phyloP scores from a whole-genome alignment of 176 grass and related monocot species.

The Avena eriantha region DNA sequence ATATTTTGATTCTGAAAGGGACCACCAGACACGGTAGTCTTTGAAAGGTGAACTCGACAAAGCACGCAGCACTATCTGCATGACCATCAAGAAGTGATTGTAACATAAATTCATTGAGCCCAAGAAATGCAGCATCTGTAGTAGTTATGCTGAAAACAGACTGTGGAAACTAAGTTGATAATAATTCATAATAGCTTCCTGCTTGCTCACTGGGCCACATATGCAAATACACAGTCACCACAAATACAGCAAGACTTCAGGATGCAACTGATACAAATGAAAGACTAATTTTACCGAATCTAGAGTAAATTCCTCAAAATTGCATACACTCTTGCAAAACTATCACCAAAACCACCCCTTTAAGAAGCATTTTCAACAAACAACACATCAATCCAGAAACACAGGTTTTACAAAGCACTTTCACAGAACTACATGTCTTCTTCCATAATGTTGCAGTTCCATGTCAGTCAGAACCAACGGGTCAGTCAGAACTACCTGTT shows the following conservation, averaged over 20 bases:
- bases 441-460: background rate
- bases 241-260: background rate
- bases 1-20: slow-evolving; percentile 96
- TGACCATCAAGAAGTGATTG: slow-evolving; percentile 42
- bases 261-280: slow-evolving; percentile 18
- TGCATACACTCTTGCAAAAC: background rate
- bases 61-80: slow-evolving; percentile 71
- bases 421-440: background rate
- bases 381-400: background rate
- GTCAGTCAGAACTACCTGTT: slow-evolving; percentile 59
- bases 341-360: background rate
- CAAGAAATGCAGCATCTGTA: slow-evolving; percentile 28
- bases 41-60: slow-evolving; percentile 77
- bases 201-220: background rate
- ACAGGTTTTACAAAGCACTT: background rate
- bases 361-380: background rate
- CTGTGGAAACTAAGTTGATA: slow-evolving; percentile 1
- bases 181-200: slow-evolving; percentile 17
- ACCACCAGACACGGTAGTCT: slow-evolving; percentile 89
- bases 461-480: slow-evolving; percentile 19
- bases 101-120: slow-evolving; percentile 10
- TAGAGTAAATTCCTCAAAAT: slow-evolving; percentile 17
- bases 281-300: background rate
- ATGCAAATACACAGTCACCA: slow-evolving; percentile 23
- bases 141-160: slow-evolving; percentile 28